Conservation (phyloP, 176 grass and related monocot species). For the Olyra latifolia region DNA sequence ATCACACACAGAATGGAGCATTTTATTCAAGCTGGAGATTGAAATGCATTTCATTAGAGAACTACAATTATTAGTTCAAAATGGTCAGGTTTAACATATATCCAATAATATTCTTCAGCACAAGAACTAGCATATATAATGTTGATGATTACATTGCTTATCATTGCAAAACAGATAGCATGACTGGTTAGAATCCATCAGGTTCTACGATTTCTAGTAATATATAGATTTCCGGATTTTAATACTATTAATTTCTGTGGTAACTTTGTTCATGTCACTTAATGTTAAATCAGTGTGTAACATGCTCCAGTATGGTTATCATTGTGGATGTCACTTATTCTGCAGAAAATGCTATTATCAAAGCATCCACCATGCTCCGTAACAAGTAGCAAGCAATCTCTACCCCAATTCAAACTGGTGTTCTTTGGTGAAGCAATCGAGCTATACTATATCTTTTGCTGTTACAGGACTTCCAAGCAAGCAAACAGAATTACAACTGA, state of each 20-base stretch:
- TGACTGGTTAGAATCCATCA: slow-evolving; percentile 2
- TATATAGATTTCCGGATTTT: background rate
- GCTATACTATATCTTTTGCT: background rate
- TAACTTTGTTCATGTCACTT: background rate
- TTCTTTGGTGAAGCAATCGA: background rate
- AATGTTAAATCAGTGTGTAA: background rate
- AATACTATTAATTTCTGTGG: background rate
- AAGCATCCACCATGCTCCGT: background rate
- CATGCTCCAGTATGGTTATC: background rate
- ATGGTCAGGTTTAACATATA: background rate
- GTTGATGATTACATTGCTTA: background rate
- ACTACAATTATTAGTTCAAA: background rate
- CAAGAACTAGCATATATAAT: background rate
- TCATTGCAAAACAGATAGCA: background rate
- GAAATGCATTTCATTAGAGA: background rate
- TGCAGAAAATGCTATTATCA: background rate
- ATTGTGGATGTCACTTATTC: background rate
- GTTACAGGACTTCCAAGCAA: background rate
- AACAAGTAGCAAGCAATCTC: background rate
- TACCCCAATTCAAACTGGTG: background rate
- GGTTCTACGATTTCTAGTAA: background rate
- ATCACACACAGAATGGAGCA: background rate
- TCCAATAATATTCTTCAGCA: background rate
- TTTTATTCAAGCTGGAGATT: background rate
- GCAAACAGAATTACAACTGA: background rate